Percentiles rank a stretch among this genome's conserved stretches.
Evolutionary conservation across 2,329 filamentous ascomycete species (phyloP).

Genomic region (Thelonectria blattea): DNA sequence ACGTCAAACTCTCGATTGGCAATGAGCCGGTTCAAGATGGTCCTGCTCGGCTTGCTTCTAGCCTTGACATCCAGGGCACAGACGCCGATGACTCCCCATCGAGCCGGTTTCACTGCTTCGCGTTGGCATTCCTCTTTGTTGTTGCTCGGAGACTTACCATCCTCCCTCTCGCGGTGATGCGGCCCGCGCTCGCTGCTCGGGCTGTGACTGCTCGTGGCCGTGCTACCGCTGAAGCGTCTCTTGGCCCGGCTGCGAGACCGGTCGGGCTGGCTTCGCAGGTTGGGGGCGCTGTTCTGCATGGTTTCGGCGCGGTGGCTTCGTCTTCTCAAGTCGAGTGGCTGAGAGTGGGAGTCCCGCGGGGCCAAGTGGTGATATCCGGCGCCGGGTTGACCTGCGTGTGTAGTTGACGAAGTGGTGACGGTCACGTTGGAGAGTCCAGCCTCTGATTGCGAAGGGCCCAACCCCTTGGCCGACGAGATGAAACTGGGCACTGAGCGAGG

Average conservation of each 20-base stretch:
- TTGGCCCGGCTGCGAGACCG: slow-evolving; percentile 73
- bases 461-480: slow-evolving; percentile 53
- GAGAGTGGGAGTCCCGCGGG: slow-evolving; percentile 49
- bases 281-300: slow-evolving; percentile 41
- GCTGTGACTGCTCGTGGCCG: slow-evolving; percentile 80
- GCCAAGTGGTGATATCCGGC: slow-evolving; percentile 54
- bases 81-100: slow-evolving; percentile 80
- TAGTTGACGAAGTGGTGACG: slow-evolving; percentile 58
- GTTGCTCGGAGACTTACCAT: slow-evolving; percentile 44
- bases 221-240: slow-evolving; percentile 81
- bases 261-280: slow-evolving; percentile 54
- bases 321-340: slow-evolving; percentile 54
- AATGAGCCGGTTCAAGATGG: slow-evolving; percentile 92
- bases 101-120: slow-evolving; percentile 58
- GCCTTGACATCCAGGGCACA: slow-evolving; percentile 96
- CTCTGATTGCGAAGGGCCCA: slow-evolving; percentile 54
- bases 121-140: slow-evolving; percentile 36
- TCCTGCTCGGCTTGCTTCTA: slow-evolving; percentile 93
- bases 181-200: slow-evolving; percentile 72
- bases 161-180: slow-evolving; percentile 63
- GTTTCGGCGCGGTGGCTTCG: slow-evolving; percentile 48
- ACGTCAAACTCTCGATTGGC: slow-evolving; percentile 94
- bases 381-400: slow-evolving; percentile 49
- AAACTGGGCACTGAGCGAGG: slow-evolving; percentile 53
- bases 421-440: slow-evolving; percentile 58